Conservation (phyloP, 73 alveolate species). For the Paramecium sexaurelia region DNA sequence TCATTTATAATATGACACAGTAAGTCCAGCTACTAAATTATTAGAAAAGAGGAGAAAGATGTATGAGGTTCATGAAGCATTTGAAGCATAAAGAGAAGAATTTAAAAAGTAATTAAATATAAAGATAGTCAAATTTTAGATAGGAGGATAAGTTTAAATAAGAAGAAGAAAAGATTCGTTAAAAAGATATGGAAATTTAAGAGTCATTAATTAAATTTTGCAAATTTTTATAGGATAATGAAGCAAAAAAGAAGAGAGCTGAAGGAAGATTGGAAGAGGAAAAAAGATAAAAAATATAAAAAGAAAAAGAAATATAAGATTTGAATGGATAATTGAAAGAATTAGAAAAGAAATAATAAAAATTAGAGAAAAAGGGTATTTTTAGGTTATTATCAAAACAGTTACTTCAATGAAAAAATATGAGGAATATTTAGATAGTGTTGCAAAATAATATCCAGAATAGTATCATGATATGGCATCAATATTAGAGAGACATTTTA, state of each 20-base stretch:
- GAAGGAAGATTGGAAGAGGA: slow-evolving; percentile 77
- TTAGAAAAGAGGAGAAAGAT: slow-evolving; percentile 90
- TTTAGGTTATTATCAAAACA: slow-evolving; percentile 39
- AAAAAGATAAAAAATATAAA: slow-evolving; percentile 24
- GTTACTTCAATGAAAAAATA: slow-evolving; percentile 80
- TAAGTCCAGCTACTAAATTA: slow-evolving; percentile 88
- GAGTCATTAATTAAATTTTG: slow-evolving; percentile 81
- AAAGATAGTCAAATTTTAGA: not conserved
- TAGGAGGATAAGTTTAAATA: slow-evolving; percentile 52
- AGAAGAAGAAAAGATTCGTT: slow-evolving; percentile 80
- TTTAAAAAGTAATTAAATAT: slow-evolving; percentile 64
- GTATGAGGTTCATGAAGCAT: slow-evolving; percentile 93
- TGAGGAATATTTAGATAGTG: slow-evolving; percentile 84
- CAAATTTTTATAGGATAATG: slow-evolving; percentile 86
- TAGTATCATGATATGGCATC: slow-evolving; percentile 82
- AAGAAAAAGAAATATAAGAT: slow-evolving; percentile 69
- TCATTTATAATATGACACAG: slow-evolving; percentile 78
- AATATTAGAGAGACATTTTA: slow-evolving; percentile 78
- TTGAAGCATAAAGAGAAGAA: slow-evolving; percentile 85
- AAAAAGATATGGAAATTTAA: slow-evolving; percentile 76
- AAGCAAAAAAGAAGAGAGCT: slow-evolving; percentile 82
- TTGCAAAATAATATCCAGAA: slow-evolving; percentile 79
- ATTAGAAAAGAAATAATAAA: slow-evolving; percentile 37
- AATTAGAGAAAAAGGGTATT: slow-evolving; percentile 63
- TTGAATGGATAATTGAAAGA: slow-evolving; percentile 30